Evolutionary conservation across 2,329 filamentous ascomycete genomes (phyloP).

Genomic region (Colletotrichum sp.): DNA sequence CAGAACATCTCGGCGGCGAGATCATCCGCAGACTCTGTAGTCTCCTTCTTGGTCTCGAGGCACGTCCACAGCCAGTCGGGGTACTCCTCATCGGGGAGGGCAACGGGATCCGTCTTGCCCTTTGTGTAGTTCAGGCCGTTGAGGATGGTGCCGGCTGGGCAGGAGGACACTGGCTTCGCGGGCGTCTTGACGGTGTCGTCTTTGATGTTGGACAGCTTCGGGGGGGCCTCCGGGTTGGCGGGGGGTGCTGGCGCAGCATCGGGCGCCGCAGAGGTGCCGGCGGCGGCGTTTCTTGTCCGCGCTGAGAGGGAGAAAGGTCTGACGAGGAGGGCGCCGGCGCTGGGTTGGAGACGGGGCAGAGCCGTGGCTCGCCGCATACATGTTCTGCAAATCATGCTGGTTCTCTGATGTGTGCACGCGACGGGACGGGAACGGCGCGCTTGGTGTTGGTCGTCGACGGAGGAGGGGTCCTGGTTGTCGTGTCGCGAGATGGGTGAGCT

Average conservation of each 20-base stretch:
- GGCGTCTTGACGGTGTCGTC: constrained; percentile 32
- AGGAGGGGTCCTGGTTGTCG: not conserved
- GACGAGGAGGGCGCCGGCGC: constrained; percentile 23
- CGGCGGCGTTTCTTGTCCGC: constrained; percentile 11
- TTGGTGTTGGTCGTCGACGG: not conserved
- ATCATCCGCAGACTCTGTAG: constrained; percentile 51
- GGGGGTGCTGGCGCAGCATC: constrained; percentile 32
- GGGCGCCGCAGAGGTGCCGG: constrained; percentile 10
- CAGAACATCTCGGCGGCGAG: constrained; percentile 79
- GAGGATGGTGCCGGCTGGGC: constrained; percentile 72
- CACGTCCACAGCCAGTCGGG: constrained; percentile 82
- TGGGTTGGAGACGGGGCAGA: constrained; percentile 29
- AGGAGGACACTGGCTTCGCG: constrained; percentile 49
- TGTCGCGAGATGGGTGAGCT: constrained; percentile 18
- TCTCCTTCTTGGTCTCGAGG: constrained; percentile 66
- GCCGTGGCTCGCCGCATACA: constrained; percentile 56
- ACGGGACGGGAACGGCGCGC: not conserved
- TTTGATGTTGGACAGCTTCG: constrained; percentile 36
- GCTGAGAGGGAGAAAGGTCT: constrained; percentile 47
- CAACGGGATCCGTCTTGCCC: constrained; percentile 74
- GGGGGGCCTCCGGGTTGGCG: constrained; percentile 33
- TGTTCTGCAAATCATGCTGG: constrained; percentile 45
- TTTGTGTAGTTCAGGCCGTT: constrained; percentile 81
- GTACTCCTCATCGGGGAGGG: constrained; percentile 76
- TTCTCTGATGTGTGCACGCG: not conserved